Conservation (phyloP, 2,329 filamentous ascomycete species). For the Cladosporium colombiae region DNA sequence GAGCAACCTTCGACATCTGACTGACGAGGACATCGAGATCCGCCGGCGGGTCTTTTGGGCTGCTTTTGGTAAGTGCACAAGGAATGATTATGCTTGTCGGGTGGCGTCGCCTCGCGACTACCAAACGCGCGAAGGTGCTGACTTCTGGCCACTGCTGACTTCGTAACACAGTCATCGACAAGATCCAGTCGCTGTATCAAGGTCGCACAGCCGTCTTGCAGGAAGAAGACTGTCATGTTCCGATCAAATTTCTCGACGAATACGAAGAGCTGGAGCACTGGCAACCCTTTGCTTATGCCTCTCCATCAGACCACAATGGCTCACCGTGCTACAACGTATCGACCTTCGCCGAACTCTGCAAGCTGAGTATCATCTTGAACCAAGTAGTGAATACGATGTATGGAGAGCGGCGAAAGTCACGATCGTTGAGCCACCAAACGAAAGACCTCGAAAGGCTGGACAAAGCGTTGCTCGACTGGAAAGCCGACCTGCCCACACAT, state of each 20-base stretch:
- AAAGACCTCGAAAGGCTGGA: constrained; percentile 13
- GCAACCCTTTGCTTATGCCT: constrained; percentile 10
- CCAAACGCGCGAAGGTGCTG: background rate
- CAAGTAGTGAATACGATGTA: constrained; percentile 15
- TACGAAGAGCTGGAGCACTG: constrained; percentile 20
- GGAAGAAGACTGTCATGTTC: constrained; percentile 13
- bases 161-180: constrained; percentile 27
- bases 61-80: constrained; percentile 40
- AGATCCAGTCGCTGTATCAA: constrained; percentile 13
- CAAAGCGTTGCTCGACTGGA: constrained; percentile 14
- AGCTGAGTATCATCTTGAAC: constrained; percentile 15
- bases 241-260: constrained; percentile 15
- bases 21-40: constrained; percentile 50
- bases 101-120: background rate
- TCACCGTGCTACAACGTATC: constrained; percentile 18
- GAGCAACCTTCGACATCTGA: constrained; percentile 30
- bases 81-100: background rate
- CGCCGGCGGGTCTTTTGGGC: constrained; percentile 50
- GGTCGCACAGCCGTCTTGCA: constrained; percentile 14
- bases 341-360: constrained; percentile 13
- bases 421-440: constrained; percentile 7
- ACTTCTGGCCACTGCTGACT: constrained; percentile 27
- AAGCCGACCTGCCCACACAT: constrained; percentile 2
- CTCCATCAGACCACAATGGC: constrained; percentile 47
- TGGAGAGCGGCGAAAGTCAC: constrained; percentile 2